Evolutionary conservation across 1,284 basidiomycete species (phyloP), one percentile per base, ranked within the genome.

Genomic region (Cryptococcus sp.): DNA sequence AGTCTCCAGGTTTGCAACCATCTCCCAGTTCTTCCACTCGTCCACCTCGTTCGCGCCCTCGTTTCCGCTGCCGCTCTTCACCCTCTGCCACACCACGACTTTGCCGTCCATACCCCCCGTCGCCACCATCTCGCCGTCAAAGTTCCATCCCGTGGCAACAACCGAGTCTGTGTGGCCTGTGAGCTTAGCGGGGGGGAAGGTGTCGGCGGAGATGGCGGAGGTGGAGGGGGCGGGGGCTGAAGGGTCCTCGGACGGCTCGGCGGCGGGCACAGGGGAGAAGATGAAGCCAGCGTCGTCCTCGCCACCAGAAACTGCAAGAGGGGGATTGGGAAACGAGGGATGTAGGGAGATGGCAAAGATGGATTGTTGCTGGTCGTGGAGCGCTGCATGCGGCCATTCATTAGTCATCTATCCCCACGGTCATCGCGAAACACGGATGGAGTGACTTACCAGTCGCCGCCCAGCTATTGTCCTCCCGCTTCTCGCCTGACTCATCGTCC

Each of bases 101-200:
- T 85, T 87, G 9, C 96, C 95, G 71, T 99, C 95, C 91, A 99
- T 97, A 0, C 95, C 94, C 18, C 92, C 95, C 0, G 93, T 97
- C 13, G 95, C 87, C 56, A 95, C 83, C 82, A 95, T 82, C 75
- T 95, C 87, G 11, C 96, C 95, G 71, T 97, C 92, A 4, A 80
- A 71, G 71, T 85, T 95, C 82, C 90, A 99, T 42, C 82, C 87
- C 1, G 84, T 83, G 51, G 82, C 82, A 3, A 87, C 87, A 43
- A 98, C 91, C 65, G 90, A 94, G 74, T 98, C 96, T 7, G 85
- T 85, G 77, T 98, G 95, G 1, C 95, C 95, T 0, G 87, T 87
- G 50, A 98, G 82, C 72, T 86, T 88, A 47, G 87, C 87, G 43
- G 98, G 81, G 60, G 87, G 80, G 62, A 87, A 87, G 42, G 90